Conservation (phyloP, 1,139 yeast species). For the Taphrina pruni region DNA sequence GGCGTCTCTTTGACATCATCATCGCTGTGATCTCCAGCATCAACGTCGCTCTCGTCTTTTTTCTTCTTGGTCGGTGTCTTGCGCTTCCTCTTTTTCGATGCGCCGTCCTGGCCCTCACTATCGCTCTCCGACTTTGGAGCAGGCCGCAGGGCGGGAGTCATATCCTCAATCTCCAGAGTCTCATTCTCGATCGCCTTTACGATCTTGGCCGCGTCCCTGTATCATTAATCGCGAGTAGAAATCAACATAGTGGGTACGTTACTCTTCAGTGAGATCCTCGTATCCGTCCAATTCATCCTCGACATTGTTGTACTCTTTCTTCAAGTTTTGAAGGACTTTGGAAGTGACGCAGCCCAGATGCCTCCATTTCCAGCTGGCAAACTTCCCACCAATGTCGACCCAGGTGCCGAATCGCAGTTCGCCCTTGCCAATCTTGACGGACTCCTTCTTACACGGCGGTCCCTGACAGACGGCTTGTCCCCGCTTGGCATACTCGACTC, state of each 20-base stretch:
- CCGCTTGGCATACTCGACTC: conserved; percentile 32
- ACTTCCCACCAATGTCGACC: conserved; percentile 25
- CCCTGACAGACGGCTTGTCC: conserved; percentile 33
- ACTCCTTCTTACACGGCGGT: conserved; percentile 27
- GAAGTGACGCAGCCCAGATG: conserved; percentile 38
- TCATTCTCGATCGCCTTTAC: conserved; percentile 17
- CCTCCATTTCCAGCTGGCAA: conserved; percentile 32
- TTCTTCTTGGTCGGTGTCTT: conserved; percentile 10
- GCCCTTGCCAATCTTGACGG: conserved; percentile 34
- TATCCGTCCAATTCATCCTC: conserved; percentile 27
- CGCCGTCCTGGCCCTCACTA: background rate
- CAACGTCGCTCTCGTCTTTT: background rate
- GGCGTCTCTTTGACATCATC: conserved; percentile 2
- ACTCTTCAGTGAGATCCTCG: conserved; percentile 5
- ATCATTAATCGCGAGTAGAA: background rate
- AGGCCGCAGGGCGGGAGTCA: conserved; percentile 21
- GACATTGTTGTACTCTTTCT: conserved; percentile 17
- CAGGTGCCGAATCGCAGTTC: conserved; percentile 36
- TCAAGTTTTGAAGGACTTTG: conserved; percentile 25
- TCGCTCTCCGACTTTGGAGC: conserved; percentile 5
- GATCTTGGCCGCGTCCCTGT: conserved; percentile 14
- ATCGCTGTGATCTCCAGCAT: background rate
- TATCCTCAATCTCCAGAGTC: conserved; percentile 12
- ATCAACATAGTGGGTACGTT: background rate
- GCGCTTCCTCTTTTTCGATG: conserved; percentile 15